Evolutionary conservation across 495 filamentous ascomycete species (phyloP), one percentile per base, ranked within the genome.

Genomic region (Staphylotrichum longicolle): DNA sequence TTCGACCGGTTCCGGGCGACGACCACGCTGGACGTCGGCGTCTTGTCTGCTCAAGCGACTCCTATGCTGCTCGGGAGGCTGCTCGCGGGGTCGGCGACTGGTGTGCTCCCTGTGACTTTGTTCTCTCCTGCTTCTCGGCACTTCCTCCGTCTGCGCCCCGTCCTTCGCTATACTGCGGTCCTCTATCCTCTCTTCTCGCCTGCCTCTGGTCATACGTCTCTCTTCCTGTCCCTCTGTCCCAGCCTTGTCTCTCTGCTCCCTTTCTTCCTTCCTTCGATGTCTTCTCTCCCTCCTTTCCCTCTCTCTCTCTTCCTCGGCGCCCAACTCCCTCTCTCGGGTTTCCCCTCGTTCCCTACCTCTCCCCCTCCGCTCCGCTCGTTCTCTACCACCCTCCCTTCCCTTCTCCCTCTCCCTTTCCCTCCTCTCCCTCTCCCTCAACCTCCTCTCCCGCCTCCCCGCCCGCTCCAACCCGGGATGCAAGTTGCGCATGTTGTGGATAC

Each of bases 401-500:
- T 42, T 52, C 35, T 41, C 47, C 10, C 47, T 52, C n/a, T 27
- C 12, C 52, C 4, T 33, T 30, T 20, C 15, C 27, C 40, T 44
- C 40, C 14, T 14, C 33, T 48, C 45, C 46, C 20, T 40, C 44
- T 12, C 20, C 20, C 40, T 5, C 27, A 10, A 2, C 33, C 39
- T 2, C 34, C 44, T 41, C 9, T 20, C 42, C 47, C 5, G 48
- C 5, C 46, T 6, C 33, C 40, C 40, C 14, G 12, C 32, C 11
- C 9, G 37, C 10, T 46, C 50, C 41, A 68, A 37, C 11, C 56
- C 61, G 0, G 64, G 64, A 47, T 70, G 67, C 54, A 73, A 45
- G 34, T 73, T 73, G 48, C 60, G 54, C 60, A 73, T 66, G 34
- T 73, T 73, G 32, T 70, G 63, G 6, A 67, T 57, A 2, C 63